Evolutionary conservation across 2,329 filamentous ascomycete species (phyloP).

Genomic region (Verticillium dahliae): DNA sequence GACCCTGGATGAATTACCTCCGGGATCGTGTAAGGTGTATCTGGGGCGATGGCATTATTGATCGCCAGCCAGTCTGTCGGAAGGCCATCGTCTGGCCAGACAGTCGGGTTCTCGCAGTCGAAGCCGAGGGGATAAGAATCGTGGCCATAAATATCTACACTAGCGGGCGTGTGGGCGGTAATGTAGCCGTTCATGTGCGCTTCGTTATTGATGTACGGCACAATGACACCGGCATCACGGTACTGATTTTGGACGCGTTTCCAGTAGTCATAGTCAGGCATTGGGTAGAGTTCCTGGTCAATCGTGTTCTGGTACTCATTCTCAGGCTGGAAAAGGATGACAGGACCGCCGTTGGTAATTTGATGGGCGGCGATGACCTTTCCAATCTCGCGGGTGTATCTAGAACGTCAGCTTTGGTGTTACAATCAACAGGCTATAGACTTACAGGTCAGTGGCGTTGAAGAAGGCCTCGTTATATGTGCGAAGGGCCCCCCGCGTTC

Average conservation of each 20-base stretch:
- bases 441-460: constrained; percentile 58
- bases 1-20: constrained; percentile 32
- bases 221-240: constrained; percentile 60
- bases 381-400: constrained; percentile 33
- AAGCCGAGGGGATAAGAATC: constrained; percentile 58
- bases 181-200: constrained; percentile 32
- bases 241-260: constrained; percentile 64
- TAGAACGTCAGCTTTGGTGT: neutral
- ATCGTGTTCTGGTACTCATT: constrained; percentile 64
- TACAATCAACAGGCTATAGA: constrained; percentile 44
- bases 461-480: constrained; percentile 57
- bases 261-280: constrained; percentile 64
- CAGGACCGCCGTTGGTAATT: constrained; percentile 75
- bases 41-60: constrained; percentile 55
- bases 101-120: constrained; percentile 50
- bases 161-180: neutral
- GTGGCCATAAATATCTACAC: constrained; percentile 40
- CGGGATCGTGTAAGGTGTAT: constrained; percentile 54
- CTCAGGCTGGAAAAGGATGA: constrained; percentile 75
- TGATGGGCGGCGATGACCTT: constrained; percentile 66
- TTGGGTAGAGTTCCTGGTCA: constrained; percentile 32
- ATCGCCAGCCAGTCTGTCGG: constrained; percentile 39
- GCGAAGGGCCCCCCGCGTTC: constrained; percentile 57
- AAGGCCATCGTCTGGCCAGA: constrained; percentile 20
- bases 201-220: constrained; percentile 73